phyloP scores from a whole-genome alignment of 495 filamentous ascomycete species.

The Podospora pseudopauciseta region DNA sequence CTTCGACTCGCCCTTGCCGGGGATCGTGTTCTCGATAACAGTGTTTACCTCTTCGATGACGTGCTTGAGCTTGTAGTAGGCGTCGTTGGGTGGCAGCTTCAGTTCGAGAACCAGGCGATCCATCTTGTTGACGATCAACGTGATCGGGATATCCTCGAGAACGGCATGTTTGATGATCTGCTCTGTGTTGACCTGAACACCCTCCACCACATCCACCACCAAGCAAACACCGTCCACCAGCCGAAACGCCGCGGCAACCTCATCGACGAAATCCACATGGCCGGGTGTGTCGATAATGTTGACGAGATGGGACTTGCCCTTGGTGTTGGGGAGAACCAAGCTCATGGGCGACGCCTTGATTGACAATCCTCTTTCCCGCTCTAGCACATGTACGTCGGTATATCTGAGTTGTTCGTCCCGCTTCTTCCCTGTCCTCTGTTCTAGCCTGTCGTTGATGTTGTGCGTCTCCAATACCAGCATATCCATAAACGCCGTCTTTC shows the following conservation, averaged over 20 bases:
- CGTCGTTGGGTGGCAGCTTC: constrained; percentile 89
- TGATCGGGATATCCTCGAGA: constrained; percentile 82
- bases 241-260: constrained; percentile 83
- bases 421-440: constrained; percentile 75
- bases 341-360: constrained; percentile 95
- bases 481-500: constrained; percentile 97
- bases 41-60: constrained; percentile 98
- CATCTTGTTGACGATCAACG: constrained; percentile 93
- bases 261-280: constrained; percentile 97
- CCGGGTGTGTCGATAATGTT: constrained; percentile 96
- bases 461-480: constrained; percentile 97
- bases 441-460: constrained; percentile 69
- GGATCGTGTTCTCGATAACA: constrained; percentile 80
- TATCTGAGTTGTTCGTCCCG: constrained; percentile 90
- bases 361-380: constrained; percentile 86
- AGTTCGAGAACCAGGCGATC: constrained; percentile 92
- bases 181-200: constrained; percentile 93
- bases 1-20: constrained; percentile 73
- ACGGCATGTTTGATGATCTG: constrained; percentile 95
- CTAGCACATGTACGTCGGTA: constrained; percentile 85
- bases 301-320: constrained; percentile 92
- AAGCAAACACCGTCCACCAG: constrained; percentile 89
- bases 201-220: constrained; percentile 96
- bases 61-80: constrained; percentile 98
- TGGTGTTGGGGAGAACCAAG: constrained; percentile 78